Conservation (phyloP, 2,329 filamentous ascomycete genomes). For the Nannizzia gypsea region DNA sequence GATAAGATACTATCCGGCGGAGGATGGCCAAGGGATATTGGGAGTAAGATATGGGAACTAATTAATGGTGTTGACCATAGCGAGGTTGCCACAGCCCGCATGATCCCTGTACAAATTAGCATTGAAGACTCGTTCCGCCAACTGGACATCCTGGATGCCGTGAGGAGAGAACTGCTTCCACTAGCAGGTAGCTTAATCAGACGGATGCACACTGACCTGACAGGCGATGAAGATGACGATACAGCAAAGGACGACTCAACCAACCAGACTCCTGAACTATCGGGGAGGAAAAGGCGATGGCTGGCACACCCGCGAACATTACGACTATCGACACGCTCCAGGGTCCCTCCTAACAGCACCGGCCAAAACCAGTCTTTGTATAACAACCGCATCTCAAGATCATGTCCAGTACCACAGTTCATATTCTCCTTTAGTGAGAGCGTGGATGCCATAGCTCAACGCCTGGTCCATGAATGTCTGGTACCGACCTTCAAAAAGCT, state of each 20-base stretch:
- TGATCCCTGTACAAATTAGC: conserved; percentile 75
- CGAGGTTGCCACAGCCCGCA: conserved; percentile 59
- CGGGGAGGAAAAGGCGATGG: conserved; percentile 43
- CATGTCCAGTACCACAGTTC: conserved; percentile 59
- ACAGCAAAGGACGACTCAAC: not conserved
- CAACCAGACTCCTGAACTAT: not conserved
- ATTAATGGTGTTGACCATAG: conserved; percentile 69
- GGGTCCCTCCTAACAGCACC: conserved; percentile 41
- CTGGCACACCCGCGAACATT: conserved; percentile 69
- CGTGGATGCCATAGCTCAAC: conserved; percentile 51
- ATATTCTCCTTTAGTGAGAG: conserved; percentile 53
- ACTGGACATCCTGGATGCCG: conserved; percentile 51
- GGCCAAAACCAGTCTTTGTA: conserved; percentile 35
- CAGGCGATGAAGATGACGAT: conserved; percentile 31
- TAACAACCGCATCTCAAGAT: conserved; percentile 63
- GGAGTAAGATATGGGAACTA: conserved; percentile 60
- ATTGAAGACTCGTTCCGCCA: conserved; percentile 85
- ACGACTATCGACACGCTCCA: conserved; percentile 64
- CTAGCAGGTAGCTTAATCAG: conserved; percentile 59
- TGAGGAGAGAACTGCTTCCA: conserved; percentile 56
- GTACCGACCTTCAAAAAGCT: conserved; percentile 63
- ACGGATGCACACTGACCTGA: conserved; percentile 67
- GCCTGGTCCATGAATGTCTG: conserved; percentile 57
- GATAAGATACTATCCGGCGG: conserved; percentile 59
- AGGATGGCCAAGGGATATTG: conserved; percentile 59